Evolutionary conservation across 306 rosid genomes (phyloP), one percentile per base, ranked within the genome.

Genomic region (Notholithocarpus densiflorus): DNA sequence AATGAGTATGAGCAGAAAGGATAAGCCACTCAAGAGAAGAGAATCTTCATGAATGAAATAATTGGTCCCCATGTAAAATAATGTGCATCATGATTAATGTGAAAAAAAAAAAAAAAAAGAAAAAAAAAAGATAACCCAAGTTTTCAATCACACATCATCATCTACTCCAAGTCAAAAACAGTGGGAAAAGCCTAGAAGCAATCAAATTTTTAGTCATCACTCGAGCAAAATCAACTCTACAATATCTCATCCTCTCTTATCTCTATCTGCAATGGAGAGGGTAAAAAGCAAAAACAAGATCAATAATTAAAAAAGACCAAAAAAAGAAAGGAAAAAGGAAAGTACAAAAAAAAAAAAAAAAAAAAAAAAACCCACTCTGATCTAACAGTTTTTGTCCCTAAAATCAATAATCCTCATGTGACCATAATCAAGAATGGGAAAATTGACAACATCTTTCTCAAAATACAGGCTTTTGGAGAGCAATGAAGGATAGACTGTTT

Each of bases 231-330:
- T 56, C 12, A 72, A 80, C 81, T 82, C 87, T 86, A 82, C 84
- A 72, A 17, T 17, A 24, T 80, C 64, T 76, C 68, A 82, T 81
- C 91, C 90, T 85, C 92, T 80, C 90, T 89, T 90, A 83, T 89
- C 84, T 85, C 79, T 89, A 89, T 85, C 77, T 82, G 79, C 96
- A 81, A 8, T 71, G 80, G 84, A 75, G 85, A 80, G 82, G 81
- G 73, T 11, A 31, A 24, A 60, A 52, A 62, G 53, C 51, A 77
- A 71, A 72, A 19, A 27, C 37, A 56, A 27, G 45, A 29, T 51
- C 75, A 77, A 71, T 74, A 74, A 56, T 27, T 68, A n/a, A 8
- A 32, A 31, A 15, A 34, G 18, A 2, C 61, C 61, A 10, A 59
- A 59, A 23, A 23, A 59, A 21, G 8, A 45, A 19, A 27, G 18